Conservation (phyloP, 2,329 filamentous ascomycete genomes). For the Neofusicoccum cordaticola region DNA sequence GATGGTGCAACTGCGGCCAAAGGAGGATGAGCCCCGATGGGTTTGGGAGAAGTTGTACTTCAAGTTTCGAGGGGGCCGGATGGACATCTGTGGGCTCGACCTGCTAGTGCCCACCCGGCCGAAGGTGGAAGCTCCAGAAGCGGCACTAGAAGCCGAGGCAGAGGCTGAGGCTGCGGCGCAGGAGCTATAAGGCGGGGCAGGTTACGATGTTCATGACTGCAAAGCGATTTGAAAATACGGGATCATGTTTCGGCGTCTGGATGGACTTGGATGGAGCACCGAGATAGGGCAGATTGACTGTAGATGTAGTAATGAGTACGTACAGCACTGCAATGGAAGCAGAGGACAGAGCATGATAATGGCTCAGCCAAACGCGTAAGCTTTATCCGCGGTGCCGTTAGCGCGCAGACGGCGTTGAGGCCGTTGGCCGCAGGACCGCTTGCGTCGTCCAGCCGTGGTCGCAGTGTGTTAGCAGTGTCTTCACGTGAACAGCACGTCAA, state of each 20-base stretch:
- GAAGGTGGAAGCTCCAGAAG: neutral
- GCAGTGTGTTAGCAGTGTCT: neutral
- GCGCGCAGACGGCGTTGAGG: neutral
- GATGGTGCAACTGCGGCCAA: slow-evolving; percentile 42
- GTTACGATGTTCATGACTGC: slow-evolving; percentile 6
- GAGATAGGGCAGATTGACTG: neutral
- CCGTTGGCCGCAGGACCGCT: slow-evolving; percentile 1
- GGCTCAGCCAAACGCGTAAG: slow-evolving; percentile 1
- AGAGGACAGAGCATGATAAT: neutral
- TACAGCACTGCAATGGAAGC: neutral
- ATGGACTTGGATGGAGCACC: neutral
- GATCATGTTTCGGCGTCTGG: neutral
- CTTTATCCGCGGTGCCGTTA: neutral
- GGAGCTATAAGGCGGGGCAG: slow-evolving; percentile 6
- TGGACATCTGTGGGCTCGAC: slow-evolving; percentile 54
- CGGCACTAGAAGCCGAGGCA: neutral
- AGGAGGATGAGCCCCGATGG: slow-evolving; percentile 45
- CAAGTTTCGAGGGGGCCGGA: slow-evolving; percentile 47
- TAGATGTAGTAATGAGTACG: neutral
- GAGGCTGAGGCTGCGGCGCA: neutral
- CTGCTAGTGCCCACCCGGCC: slow-evolving; percentile 34
- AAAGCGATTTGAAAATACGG: slow-evolving; percentile 4
- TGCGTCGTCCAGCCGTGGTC: neutral
- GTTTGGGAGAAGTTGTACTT: slow-evolving; percentile 52
- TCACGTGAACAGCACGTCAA: slow-evolving; percentile 10